Base-by-base conservation (phyloP, 2,329 filamentous ascomycete genomes). In the Nigrospora sphaerica region DNA sequence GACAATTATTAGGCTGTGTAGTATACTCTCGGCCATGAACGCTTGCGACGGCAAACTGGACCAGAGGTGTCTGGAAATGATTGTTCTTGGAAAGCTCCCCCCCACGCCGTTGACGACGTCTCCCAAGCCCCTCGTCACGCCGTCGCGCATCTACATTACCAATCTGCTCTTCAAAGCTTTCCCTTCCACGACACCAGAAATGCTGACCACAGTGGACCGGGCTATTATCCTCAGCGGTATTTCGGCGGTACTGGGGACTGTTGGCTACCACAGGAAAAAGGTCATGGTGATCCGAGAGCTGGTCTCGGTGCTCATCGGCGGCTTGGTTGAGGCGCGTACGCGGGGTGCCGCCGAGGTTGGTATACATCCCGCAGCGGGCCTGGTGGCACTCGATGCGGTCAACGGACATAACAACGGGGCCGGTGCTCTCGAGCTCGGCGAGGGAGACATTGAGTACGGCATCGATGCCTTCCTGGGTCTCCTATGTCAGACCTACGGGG, bases 341-440 rank as follows among this genome's bases (percentile, higher is more conserved):
- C 78, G 92, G 41, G 92, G 92, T 32, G 93, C 93, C 36, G 91
- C 93, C n/a, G 93, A 97, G 61, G 88, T 93, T 58, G 93, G 92
- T 4, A 88, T 98, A 33, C 92, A 97, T 66, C 93, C 93, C 36
- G 92, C 92, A 16, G 89, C 92, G 11, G 91, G 89, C 0, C 71
- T 96, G 43, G 83, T 89, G 23, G 83, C 85, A 12, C 70, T 93
- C 31, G 85, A 82, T 52, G 70, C 78, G 12, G 64, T 69, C 3
- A 71, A 68, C 47, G 71, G 73, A 1, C 73, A 73, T 37, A 65
- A 63, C 17, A 74, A 71, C 47, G 76, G 75, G 11, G 69, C 74
- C 9, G 71, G 75, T 32, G 77, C 73, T 2, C 68, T 85, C 32
- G 81, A 85, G 54, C 68, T 86, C 13, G 75, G 74, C 7, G 81